Conservation (phyloP, 768 basidiomycete genomes). For the Suillus ampliporus region DNA sequence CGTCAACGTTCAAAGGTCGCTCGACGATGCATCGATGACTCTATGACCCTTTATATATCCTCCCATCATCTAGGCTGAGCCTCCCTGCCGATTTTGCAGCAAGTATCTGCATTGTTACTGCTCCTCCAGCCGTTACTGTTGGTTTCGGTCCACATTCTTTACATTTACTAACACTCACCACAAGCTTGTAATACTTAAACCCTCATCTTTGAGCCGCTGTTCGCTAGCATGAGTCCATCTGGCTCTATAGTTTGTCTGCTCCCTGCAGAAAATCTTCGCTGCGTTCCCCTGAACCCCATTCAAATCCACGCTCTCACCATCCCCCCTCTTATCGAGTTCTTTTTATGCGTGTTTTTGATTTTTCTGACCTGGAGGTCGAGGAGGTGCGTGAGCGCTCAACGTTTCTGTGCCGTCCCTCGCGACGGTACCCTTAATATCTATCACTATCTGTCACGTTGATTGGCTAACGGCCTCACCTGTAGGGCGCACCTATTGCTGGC, state of each 20-base stretch:
- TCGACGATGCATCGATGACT: not conserved
- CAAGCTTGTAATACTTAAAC: conserved; percentile 42
- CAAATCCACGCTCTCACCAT: conserved; percentile 61
- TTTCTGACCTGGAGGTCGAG: conserved; percentile 52
- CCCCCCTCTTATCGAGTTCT: conserved; percentile 65
- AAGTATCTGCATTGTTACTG: conserved; percentile 52
- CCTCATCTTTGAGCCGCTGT: conserved; percentile 15
- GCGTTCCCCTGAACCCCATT: conserved; percentile 53
- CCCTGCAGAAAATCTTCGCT: conserved; percentile 72
- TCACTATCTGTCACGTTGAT: not conserved
- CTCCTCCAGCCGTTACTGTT: conserved; percentile 39
- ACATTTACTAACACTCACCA: conserved; percentile 30
- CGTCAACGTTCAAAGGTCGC: not conserved
- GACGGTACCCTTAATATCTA: not conserved
- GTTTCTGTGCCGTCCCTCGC: conserved; percentile 17
- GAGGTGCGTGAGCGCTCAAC: conserved; percentile 46
- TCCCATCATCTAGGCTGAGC: conserved; percentile 32
- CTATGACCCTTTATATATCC: conserved; percentile 24
- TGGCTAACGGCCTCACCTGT: conserved; percentile 12
- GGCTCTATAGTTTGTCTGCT: conserved; percentile 68
- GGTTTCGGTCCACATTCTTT: conserved; percentile 21
- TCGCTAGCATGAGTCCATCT: conserved; percentile 42
- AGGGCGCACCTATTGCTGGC: conserved; percentile 65
- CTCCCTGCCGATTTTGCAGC: conserved; percentile 39
- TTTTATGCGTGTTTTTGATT: conserved; percentile 61